phyloP scores from a whole-genome alignment of 2,329 filamentous ascomycete genomes.

The Paradendryphiella salina region DNA sequence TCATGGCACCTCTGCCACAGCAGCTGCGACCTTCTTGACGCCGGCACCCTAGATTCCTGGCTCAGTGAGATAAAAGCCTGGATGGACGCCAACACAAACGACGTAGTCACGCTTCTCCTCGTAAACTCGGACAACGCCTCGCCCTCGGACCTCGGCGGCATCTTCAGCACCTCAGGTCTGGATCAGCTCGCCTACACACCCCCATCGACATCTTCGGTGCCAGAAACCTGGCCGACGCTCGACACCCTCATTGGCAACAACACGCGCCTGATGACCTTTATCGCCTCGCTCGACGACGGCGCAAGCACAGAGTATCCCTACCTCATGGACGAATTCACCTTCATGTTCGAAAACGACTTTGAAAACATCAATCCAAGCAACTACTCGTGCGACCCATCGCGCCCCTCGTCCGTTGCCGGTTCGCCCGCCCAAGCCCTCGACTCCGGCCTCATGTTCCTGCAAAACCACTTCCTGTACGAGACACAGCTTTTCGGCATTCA shows the following conservation, averaged over 20 bases:
- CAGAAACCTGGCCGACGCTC: constrained; percentile 70
- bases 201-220: constrained; percentile 51
- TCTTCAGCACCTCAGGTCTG: constrained; percentile 57
- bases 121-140: constrained; percentile 68
- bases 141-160: constrained; percentile 59
- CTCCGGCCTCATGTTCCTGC: constrained; percentile 66
- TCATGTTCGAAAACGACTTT: constrained; percentile 74
- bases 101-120: constrained; percentile 74
- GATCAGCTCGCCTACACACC: constrained; percentile 60
- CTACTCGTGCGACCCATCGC: constrained; percentile 73
- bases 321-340: constrained; percentile 65
- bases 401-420: constrained; percentile 58
- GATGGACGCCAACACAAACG: constrained; percentile 70
- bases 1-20: constrained; percentile 72
- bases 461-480: constrained; percentile 80
- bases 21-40: constrained; percentile 68
- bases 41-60: constrained; percentile 67
- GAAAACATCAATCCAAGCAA: constrained; percentile 63
- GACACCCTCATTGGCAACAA: constrained; percentile 66
- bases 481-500: constrained; percentile 50
- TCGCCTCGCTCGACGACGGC: constrained; percentile 55
- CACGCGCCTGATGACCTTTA: constrained; percentile 69
- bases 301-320: constrained; percentile 53
- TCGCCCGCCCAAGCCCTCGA: constrained; percentile 56
- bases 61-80: constrained; percentile 66